phyloP scores from a whole-genome alignment of 176 grass and related monocot species.

The Ensete glaucum region DNA sequence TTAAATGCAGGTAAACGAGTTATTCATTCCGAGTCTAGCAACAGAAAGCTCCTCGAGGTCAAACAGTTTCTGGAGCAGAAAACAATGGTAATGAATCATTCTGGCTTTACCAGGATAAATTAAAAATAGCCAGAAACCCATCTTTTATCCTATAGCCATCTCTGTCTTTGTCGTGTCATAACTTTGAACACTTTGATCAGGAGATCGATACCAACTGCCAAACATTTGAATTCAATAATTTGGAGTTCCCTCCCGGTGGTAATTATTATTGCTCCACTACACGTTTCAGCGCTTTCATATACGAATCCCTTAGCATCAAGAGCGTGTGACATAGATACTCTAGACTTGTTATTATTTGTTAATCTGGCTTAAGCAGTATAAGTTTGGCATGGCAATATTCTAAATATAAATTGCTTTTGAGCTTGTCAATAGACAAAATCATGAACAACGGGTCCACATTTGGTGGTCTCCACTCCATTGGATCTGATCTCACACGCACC shows the following conservation, averaged over 20 bases:
- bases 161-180: background rate
- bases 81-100: constrained; percentile 28
- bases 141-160: background rate
- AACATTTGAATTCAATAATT: constrained; percentile 34
- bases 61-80: constrained; percentile 56
- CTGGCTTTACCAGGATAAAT: background rate
- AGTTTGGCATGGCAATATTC: background rate
- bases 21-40: constrained; percentile 67
- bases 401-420: background rate
- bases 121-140: background rate
- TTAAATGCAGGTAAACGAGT: constrained; percentile 62
- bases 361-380: background rate
- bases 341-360: background rate
- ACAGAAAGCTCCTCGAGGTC: constrained; percentile 73
- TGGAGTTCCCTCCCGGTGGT: constrained; percentile 30
- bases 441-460: constrained; percentile 63
- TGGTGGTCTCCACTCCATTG: constrained; percentile 69
- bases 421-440: constrained; percentile 35
- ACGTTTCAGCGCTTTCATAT: too few species aligned
- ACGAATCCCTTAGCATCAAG: too few species aligned
- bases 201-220: constrained; percentile 40
- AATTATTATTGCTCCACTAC: background rate
- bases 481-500: constrained; percentile 82
- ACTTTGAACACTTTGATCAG: constrained; percentile 22
- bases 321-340: too few species aligned